Evolutionary conservation across 2,329 filamentous ascomycete genomes (phyloP).

Genomic region (Botryotinia globosa): DNA sequence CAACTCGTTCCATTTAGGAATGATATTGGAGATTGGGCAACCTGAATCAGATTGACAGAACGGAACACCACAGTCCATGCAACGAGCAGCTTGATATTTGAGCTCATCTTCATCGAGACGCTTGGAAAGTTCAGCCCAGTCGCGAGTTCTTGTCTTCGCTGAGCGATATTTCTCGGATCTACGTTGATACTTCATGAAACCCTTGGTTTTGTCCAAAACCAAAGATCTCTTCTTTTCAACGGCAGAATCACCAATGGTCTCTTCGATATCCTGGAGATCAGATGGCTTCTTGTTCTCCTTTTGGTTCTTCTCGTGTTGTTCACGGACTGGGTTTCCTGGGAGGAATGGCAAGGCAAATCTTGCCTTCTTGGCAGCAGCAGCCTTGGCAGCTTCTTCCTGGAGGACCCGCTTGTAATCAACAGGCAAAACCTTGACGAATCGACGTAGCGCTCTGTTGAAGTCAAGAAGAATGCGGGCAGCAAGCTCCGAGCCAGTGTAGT

Average conservation of each 20-base stretch:
- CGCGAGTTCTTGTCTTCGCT: slow-evolving; percentile 78
- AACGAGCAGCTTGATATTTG: slow-evolving; percentile 93
- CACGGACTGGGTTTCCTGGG: slow-evolving; percentile 59
- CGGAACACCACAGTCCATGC: slow-evolving; percentile 98
- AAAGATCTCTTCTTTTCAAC: slow-evolving; percentile 87
- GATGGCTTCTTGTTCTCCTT: slow-evolving; percentile 67
- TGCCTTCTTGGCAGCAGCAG: slow-evolving; percentile 77
- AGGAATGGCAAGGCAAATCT: slow-evolving; percentile 79
- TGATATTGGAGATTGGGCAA: slow-evolving; percentile 95
- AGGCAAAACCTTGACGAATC: slow-evolving; percentile 90
- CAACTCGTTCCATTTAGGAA: slow-evolving; percentile 93
- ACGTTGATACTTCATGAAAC: slow-evolving; percentile 96
- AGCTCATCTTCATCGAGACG: slow-evolving; percentile 91
- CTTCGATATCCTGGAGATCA: slow-evolving; percentile 77
- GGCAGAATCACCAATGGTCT: slow-evolving; percentile 79
- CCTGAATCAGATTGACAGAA: slow-evolving; percentile 97
- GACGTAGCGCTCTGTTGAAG: slow-evolving; percentile 85
- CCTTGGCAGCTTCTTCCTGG: slow-evolving; percentile 79
- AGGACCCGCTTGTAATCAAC: slow-evolving; percentile 95
- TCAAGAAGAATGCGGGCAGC: slow-evolving; percentile 92
- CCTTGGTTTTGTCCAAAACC: slow-evolving; percentile 94
- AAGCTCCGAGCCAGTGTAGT: slow-evolving; percentile 94
- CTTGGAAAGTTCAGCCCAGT: slow-evolving; percentile 88
- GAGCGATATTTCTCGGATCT: slow-evolving; percentile 90
- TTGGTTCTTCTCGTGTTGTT: slow-evolving; percentile 50